These are phyloP conservation scores for Biscogniauxia mediterranea DNA, from an alignment of 2,329 filamentous ascomycete species.

Conservation along the genomic window DNA sequence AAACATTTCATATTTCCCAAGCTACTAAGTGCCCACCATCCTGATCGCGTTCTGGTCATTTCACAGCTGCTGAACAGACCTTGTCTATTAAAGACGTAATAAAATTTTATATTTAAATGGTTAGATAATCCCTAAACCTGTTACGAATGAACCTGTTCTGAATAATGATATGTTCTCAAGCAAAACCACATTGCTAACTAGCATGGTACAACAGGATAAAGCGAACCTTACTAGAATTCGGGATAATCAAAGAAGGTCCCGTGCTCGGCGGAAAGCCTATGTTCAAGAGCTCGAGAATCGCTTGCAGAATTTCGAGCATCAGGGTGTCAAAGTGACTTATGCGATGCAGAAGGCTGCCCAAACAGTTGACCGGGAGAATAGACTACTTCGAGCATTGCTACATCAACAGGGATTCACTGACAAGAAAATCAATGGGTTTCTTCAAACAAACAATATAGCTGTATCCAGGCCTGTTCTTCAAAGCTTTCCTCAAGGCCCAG, in stretches of 20 bases:
- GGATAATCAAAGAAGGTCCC: constrained; percentile 75
- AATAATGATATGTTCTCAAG: neutral
- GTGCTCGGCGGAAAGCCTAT: constrained; percentile 72
- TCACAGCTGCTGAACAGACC: neutral
- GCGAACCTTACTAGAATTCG: constrained; percentile 46
- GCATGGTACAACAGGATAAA: constrained; percentile 12
- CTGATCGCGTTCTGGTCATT: neutral
- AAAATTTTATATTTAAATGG: neutral
- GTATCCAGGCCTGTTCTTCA: neutral
- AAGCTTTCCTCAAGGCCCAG: constrained; percentile 7
- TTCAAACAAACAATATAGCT: constrained; percentile 5
- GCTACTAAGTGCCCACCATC: neutral
- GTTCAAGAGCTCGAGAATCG: constrained; percentile 66
- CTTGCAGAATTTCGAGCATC: constrained; percentile 60
- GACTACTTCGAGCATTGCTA: constrained; percentile 58
- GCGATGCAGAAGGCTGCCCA: constrained; percentile 71
- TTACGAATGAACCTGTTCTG: neutral
- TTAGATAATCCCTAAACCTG: neutral
- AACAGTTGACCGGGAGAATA: constrained; percentile 68
- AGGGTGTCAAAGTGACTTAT: constrained; percentile 65
- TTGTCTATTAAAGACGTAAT: neutral
- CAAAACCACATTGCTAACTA: neutral
- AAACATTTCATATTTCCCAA: neutral
- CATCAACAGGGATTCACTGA: constrained; percentile 56
- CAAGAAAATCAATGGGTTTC: constrained; percentile 26